Evolutionary conservation across 2,329 filamentous ascomycete species (phyloP), one percentile per base, ranked within the genome.

Genomic region (Berkeleyomyces rouxiae): DNA sequence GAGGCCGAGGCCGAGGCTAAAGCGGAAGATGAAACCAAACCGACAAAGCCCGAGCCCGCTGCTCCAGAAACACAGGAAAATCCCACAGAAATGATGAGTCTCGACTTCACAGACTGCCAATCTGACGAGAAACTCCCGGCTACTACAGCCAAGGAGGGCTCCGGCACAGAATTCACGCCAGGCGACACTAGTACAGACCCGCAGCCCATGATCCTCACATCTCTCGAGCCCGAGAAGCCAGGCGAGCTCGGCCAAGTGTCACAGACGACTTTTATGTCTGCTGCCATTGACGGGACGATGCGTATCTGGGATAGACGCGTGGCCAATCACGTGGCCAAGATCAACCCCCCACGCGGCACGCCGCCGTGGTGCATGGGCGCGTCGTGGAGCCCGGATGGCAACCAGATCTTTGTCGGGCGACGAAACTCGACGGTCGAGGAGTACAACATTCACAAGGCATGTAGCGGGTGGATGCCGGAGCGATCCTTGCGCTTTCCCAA

Each of bases 311-410:
- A 99, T 70, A 79, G 86, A 2, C 84, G 93, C 23, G 82, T 87
- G 66, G 81, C 82, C 0, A 81, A 86, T 43, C 87, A 92, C 0
- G 79, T 96, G 1, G 90, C 93, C 2, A 83, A 85, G 37, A 92
- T 97, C 63, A 78, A 79, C 1, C 88, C 87, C 16, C 79, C 84
- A 9, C 82, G 83, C 9, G 84, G 84, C 16, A 88, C 90, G 0
- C 92, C 93, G 0, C 93, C 92, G 0, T 99, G 92, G 92, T 97
- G 92, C 73, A 96, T 96, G 84, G 91, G 89, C 67, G 90, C 90
- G 0, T 96, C 90, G 75, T 99, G 93, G 93, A 92, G 87, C 62
- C 90, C 90, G 0, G 88, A 96, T 71, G 93, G 93, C 11, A 97
- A 97, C 73, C 90, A 83, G 73, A 91, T 99, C 68, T 99, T 96